phyloP scores from a whole-genome alignment of 2,329 filamentous ascomycete species.

The Phialophora expanda region DNA sequence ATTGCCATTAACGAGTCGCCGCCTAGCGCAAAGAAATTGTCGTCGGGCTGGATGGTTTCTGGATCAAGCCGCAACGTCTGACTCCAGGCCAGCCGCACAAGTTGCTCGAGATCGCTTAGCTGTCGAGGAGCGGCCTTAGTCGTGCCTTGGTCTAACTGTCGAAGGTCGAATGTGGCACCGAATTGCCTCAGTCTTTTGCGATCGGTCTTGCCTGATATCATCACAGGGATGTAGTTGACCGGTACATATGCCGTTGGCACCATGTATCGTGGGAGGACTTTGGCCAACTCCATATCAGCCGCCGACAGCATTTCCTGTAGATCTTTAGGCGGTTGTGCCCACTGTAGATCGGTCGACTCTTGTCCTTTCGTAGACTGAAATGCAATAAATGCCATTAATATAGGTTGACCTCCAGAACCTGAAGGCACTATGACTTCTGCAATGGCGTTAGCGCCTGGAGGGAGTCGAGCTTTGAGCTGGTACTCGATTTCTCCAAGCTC shows the following conservation, averaged over 20 bases:
- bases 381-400: conserved; percentile 54
- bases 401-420: conserved; percentile 49
- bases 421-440: conserved; percentile 56
- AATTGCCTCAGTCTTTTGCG: conserved; percentile 41
- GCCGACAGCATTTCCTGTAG: conserved; percentile 28
- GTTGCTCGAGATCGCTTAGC: conserved; percentile 20
- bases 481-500: conserved; percentile 52
- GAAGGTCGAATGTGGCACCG: conserved; percentile 42
- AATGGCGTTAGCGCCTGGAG: conserved; percentile 47
- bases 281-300: conserved; percentile 37
- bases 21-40: conserved; percentile 44
- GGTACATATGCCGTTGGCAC: conserved; percentile 46
- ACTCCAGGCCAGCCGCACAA: conserved; percentile 43
- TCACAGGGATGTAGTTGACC: conserved; percentile 44
- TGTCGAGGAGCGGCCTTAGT: background rate
- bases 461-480: conserved; percentile 45
- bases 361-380: conserved; percentile 12
- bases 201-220: conserved; percentile 45
- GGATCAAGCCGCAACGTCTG: conserved; percentile 42
- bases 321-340: conserved; percentile 8
- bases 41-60: conserved; percentile 46
- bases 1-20: conserved; percentile 44
- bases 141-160: conserved; percentile 41
- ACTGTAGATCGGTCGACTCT: conserved; percentile 8
- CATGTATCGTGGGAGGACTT: conserved; percentile 43